Conservation (phyloP, 2,329 filamentous ascomycete species). For the Colletotrichum costaricense region DNA sequence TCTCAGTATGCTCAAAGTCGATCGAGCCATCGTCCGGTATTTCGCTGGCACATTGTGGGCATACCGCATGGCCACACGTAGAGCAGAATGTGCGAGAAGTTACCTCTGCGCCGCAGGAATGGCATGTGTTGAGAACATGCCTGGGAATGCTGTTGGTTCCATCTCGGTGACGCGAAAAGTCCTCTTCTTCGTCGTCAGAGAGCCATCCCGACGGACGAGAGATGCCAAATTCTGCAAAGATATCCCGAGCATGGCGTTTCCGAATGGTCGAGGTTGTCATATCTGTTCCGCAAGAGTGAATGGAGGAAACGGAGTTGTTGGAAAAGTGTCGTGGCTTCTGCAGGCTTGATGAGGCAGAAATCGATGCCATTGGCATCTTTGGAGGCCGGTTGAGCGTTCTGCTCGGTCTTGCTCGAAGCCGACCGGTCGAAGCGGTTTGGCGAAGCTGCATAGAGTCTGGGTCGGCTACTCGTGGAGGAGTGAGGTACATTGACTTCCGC, state of each 20-base stretch:
- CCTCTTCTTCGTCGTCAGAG: conserved; percentile 51
- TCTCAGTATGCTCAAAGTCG: not conserved
- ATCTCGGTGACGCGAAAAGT: conserved; percentile 40
- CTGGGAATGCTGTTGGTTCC: conserved; percentile 43
- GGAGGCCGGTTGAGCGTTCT: not conserved
- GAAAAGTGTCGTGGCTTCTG: conserved; percentile 17
- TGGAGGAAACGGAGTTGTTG: conserved; percentile 29
- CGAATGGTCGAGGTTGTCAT: conserved; percentile 48
- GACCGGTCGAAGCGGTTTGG: conserved; percentile 23
- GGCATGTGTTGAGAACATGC: conserved; percentile 54
- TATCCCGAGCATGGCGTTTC: conserved; percentile 55
- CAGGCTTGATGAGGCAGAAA: not conserved
- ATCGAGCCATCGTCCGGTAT: conserved; percentile 38
- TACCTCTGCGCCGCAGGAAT: conserved; percentile 59
- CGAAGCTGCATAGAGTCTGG: conserved; percentile 7
- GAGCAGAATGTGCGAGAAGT: conserved; percentile 53
- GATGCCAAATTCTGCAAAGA: conserved; percentile 60
- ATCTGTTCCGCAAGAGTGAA: conserved; percentile 38
- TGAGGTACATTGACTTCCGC: conserved; percentile 7
- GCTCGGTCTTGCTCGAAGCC: conserved; percentile 3
- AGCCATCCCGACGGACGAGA: conserved; percentile 59
- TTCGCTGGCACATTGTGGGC: conserved; percentile 57
- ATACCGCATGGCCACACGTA: conserved; percentile 63
- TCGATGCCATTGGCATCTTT: not conserved
- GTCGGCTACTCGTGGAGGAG: not conserved